Evolutionary conservation across 176 grass and related monocot genomes (phyloP).

Genomic region (Eleusine coracana): DNA sequence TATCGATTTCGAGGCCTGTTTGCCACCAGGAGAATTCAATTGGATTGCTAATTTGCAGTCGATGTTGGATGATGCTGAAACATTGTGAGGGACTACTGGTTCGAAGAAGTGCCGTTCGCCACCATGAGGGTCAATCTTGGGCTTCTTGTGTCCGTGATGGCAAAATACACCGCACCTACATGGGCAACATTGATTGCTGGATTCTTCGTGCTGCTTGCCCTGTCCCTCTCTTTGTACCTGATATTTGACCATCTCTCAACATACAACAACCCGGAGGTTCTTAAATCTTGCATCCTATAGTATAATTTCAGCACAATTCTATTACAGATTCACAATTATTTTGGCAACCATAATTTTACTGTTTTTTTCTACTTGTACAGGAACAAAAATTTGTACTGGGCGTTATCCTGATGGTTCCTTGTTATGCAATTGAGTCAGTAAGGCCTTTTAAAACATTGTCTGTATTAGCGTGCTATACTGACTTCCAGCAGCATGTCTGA

Average conservation of each 20-base stretch:
- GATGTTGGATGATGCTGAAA: conserved; percentile 47
- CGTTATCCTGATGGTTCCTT: conserved; percentile 97
- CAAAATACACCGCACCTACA: conserved; percentile 46
- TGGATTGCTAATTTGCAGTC: conserved; percentile 11
- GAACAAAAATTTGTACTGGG: conserved; percentile 98
- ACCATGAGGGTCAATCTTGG: conserved; percentile 56
- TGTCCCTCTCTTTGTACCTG: conserved; percentile 76
- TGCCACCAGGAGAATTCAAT: background rate
- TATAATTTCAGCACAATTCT: conserved; percentile 2
- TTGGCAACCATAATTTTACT: conserved; percentile 3
- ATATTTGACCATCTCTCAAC: conserved; percentile 85
- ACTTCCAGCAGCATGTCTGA: conserved; percentile 26
- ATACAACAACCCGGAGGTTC: conserved; percentile 94
- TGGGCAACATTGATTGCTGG: conserved; percentile 72
- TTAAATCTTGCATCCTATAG: background rate
- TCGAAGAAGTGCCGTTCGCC: background rate
- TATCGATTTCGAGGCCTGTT: background rate
- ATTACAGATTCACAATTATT: background rate
- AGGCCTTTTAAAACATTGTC: conserved; percentile 33
- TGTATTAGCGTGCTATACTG: conserved; percentile 24
- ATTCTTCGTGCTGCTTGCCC: conserved; percentile 64
- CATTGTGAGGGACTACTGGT: conserved; percentile 8
- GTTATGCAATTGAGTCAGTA: conserved; percentile 90
- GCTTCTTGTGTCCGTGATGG: conserved; percentile 33
- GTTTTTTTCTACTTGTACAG: conserved; percentile 59